Evolutionary conservation across 2,329 filamentous ascomycete genomes (phyloP), one percentile per base, ranked within the genome.

Genomic region (Parasarocladium wereldwijsianum): DNA sequence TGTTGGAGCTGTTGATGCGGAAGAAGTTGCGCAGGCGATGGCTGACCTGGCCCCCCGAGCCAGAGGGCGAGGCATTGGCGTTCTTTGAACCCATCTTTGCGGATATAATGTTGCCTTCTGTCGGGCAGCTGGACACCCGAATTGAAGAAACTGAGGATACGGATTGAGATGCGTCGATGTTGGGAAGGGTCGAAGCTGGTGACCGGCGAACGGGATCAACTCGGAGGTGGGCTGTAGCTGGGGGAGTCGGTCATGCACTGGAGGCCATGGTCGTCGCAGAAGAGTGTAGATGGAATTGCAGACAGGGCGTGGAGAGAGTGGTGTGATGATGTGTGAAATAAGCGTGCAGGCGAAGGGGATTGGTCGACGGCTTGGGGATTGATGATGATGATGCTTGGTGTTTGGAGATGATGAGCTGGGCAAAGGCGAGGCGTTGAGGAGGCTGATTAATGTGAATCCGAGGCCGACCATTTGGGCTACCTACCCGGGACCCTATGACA

Each of bases 11-110:
- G 49, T 66, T 77, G 50, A 78, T 76, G 43, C 72, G 71, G 54
- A 79, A 79, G 60, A 79, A 77, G 52, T 70, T 77, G 59, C 72
- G 76, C 42, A 79, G 51, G 47, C 72, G 74, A 51, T 76, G 71
- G 40, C 71, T 73, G 46, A 78, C 74, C 48, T 74, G 72, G 47
- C 63, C 64, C 40, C 46, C 33, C n/a, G 42, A 40, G 45, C 60
- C 56, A 50, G 59, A 59, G 44, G 19, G n/a, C n/a, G 60, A 44
- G 42, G 53, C 58, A 54, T 73, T 74, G 45, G 60, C 57, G 38
- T 25, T 32, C 26, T 26, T 32, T 63, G n/a, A 56, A 35, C 64
- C 62, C 65, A 69, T 70, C 37, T 37, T 38, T 33, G 32, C 31
- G 35, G 29, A 14, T 31, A n/a, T 31, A 37, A 33, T 34, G 31